These are phyloP conservation scores for Trypethelium eluteriae DNA, from an alignment of 495 filamentous ascomycete species.

Conservation along the genomic window DNA sequence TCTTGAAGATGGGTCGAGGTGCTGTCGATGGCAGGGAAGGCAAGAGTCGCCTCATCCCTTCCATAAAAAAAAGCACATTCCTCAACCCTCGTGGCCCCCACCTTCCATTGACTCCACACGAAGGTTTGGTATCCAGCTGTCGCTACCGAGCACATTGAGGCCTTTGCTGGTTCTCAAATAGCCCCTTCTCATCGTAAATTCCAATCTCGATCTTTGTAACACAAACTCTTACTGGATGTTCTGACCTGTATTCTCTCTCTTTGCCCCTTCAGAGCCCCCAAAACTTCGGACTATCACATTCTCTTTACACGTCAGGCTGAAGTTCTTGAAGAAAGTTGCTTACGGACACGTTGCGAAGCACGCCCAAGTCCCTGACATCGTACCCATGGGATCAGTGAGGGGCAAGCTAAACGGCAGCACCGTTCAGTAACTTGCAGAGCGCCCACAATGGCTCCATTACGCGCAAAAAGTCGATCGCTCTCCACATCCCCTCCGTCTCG, in stretches of 20 bases:
- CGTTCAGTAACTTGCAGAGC: background rate
- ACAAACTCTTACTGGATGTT: background rate
- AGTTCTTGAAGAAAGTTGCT: background rate
- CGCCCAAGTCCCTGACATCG: background rate
- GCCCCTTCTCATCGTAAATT: background rate
- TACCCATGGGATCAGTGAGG: slow-evolving; percentile 7
- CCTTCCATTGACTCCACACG: background rate
- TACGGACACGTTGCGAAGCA: background rate
- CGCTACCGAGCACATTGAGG: background rate
- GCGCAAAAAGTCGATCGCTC: background rate
- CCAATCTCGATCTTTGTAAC: background rate
- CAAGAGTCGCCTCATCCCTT: slow-evolving; percentile 5
- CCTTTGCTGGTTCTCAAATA: background rate
- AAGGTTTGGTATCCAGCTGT: background rate
- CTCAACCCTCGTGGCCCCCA: slow-evolving; percentile 1
- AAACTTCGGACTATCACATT: background rate
- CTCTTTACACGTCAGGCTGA: background rate
- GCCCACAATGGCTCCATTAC: background rate
- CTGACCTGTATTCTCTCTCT: background rate
- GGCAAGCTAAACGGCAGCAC: background rate
- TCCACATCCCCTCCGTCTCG: background rate
- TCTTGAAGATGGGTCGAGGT: background rate
- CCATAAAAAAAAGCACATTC: background rate
- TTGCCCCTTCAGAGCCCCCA: no score
- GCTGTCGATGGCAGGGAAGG: background rate